A percentile compares a stretch with the other conserved stretches of the same genome.
These are phyloP conservation scores for Rhynchosporium agropyri DNA, from an alignment of 2,329 filamentous ascomycete genomes.

Conservation along the genomic window DNA sequence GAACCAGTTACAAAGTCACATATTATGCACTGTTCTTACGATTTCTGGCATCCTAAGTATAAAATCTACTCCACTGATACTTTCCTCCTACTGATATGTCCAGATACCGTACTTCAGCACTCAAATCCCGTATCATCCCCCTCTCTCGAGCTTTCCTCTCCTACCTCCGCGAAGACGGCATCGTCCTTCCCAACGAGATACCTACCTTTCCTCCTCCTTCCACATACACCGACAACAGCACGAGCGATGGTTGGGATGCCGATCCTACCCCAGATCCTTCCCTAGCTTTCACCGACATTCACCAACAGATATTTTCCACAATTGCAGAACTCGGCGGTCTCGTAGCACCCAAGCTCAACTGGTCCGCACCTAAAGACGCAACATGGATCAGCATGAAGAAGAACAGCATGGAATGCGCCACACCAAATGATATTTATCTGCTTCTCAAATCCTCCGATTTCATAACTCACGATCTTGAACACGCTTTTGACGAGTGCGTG, in stretches of 20 bases:
- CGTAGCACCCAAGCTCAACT: slow-evolving; percentile 93
- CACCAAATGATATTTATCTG: slow-evolving; percentile 89
- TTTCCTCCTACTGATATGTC: slow-evolving; percentile 18
- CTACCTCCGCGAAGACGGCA: slow-evolving; percentile 91
- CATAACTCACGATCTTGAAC: slow-evolving; percentile 88
- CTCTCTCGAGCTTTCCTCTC: slow-evolving; percentile 74
- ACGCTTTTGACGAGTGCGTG: slow-evolving; percentile 80
- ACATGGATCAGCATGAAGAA: slow-evolving; percentile 83
- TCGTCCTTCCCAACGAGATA: slow-evolving; percentile 73
- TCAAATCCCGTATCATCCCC: slow-evolving; percentile 83
- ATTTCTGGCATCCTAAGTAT: slow-evolving; percentile 83
- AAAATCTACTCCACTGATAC: slow-evolving; percentile 26
- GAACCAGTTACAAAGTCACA: slow-evolving; percentile 83
- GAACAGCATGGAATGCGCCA: slow-evolving; percentile 90
- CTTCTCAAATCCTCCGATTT: slow-evolving; percentile 95
- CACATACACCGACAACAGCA: slow-evolving; percentile 46
- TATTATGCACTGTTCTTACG: slow-evolving; percentile 92
- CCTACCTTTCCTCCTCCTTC: slow-evolving; percentile 41
- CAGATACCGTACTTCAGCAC: slow-evolving; percentile 77
- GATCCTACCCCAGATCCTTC: slow-evolving; percentile 41
- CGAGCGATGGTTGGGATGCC: slow-evolving; percentile 59
- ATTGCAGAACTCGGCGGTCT: slow-evolving; percentile 83
- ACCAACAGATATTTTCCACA: slow-evolving; percentile 72
- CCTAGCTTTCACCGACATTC: slow-evolving; percentile 65
- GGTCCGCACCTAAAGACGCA: slow-evolving; percentile 95